Evolutionary conservation across 1,284 basidiomycete species (phyloP), one percentile per base, ranked within the genome.

Genomic region (Cutaneotrichosporon dermatis): DNA sequence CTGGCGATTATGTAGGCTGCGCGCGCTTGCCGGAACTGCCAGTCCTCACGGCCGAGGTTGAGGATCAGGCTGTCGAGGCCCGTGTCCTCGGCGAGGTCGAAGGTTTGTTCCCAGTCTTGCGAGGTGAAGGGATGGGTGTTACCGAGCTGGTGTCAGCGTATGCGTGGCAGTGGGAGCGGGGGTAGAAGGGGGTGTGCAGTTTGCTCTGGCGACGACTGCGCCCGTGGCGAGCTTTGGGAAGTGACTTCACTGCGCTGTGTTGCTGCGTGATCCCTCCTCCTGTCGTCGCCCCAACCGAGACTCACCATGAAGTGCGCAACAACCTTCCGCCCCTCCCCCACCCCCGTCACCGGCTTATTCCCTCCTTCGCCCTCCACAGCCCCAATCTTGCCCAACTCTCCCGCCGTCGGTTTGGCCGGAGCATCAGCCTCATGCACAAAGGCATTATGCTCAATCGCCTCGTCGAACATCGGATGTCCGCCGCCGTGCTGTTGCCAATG

Each of bases 271-370:
- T 25, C n/a, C n/a, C n/a, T n/a, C n/a, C n/a, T n/a, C n/a, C n/a
- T n/a, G n/a, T n/a, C n/a, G n/a, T n/a, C n/a, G n/a, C n/a, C n/a
- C n/a, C 25, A 25, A 25, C 25, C 25, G 25, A 3, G 25, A 64
- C 72, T 45, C 51, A 78, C 76, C 76, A 79, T 77, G 57, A 79
- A 79, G 58, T 79, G 78, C 9, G 76, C 78, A 3, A 76, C 70
- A 36, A 74, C 75, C 59, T 41, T 51, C 33, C 55, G 49, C 44
- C 42, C 42, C 35, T 51, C 33, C 12, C 12, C 44, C 9, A n/a
- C 35, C 33, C 39, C 2, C 16, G 46, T 46, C 25, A 35, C 15
- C 6, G 53, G 39, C 33, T 4, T 16, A 3, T 41, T 39, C 12
- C 4, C 25, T 25, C 39, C 37, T 3, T 13, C 4, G 41, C 15